A percentile compares a stretch with the other conserved stretches of the same genome.
These are phyloP conservation scores for Salix brachista DNA, from an alignment of 345 rosid genomes.

Conservation along the genomic window DNA sequence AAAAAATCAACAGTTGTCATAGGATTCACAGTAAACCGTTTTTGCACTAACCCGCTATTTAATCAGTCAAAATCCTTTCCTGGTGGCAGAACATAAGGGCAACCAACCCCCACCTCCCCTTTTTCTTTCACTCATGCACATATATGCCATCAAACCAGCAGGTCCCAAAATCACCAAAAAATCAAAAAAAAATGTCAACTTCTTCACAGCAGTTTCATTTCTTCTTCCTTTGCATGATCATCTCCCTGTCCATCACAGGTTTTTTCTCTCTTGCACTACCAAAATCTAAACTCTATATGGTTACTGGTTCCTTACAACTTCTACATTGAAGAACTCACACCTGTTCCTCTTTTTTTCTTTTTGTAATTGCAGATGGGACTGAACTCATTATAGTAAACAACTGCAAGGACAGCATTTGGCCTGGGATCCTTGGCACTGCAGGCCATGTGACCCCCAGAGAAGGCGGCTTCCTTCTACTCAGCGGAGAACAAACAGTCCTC, in stretches of 20 bases:
- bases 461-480: constrained; percentile 43
- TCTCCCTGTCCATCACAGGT: constrained; percentile 13
- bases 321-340: neutral
- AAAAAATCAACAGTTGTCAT: too few species aligned
- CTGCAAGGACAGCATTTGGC: constrained; percentile 47
- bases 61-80: neutral
- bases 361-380: constrained; percentile 18
- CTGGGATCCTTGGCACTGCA: constrained; percentile 40
- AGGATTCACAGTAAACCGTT: too few species aligned
- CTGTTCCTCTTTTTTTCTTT: neutral
- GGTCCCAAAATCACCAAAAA: neutral
- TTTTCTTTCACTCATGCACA: neutral
- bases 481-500: constrained; percentile 29
- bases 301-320: neutral
- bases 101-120: neutral
- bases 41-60: neutral
- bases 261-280: neutral
- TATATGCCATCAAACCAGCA: neutral
- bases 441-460: constrained; percentile 35
- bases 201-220: neutral
- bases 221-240: neutral
- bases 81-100: constrained; percentile 7
- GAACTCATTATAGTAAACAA: constrained; percentile 37
- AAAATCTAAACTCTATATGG: neutral
- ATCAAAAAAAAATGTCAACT: constrained; percentile 4